A percentile compares a stretch with the other conserved stretches of the same genome.
Conservation (phyloP, 306 rosid genomes). For the Cicer pinnatifidum region DNA sequence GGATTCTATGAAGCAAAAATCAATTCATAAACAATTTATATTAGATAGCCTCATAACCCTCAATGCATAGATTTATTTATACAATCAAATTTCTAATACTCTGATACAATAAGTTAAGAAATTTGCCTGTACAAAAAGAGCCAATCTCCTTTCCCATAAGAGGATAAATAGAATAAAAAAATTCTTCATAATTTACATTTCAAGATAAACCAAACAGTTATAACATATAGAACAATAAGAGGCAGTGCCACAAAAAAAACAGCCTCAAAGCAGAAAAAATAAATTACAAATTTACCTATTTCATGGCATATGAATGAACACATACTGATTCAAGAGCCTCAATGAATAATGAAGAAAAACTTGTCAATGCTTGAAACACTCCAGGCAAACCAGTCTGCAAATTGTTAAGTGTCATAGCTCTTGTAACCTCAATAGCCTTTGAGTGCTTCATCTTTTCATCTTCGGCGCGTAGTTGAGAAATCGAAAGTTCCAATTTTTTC, state of each 20-base stretch:
- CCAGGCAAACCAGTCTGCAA: slow-evolving; percentile 99
- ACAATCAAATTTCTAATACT: slow-evolving; percentile 41
- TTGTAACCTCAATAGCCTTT: slow-evolving; percentile 86
- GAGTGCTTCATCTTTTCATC: slow-evolving; percentile 88
- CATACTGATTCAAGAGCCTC: slow-evolving; percentile 86
- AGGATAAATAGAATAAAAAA: slow-evolving; percentile 50
- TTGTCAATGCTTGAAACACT: slow-evolving; percentile 86
- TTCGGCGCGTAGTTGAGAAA: slow-evolving; percentile 81
- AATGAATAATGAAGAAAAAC: slow-evolving; percentile 79
- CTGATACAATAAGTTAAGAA: slow-evolving; percentile 54
- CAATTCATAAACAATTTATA: no score
- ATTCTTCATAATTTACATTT: slow-evolving; percentile 67
- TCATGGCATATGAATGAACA: slow-evolving; percentile 66
- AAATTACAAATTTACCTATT: slow-evolving; percentile 47
- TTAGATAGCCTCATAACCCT: no score
- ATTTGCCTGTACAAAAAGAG: slow-evolving; percentile 54
- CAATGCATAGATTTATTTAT: slow-evolving; percentile 42
- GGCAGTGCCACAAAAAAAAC: slow-evolving; percentile 41
- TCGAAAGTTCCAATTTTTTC: slow-evolving; percentile 75
- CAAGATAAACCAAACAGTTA: slow-evolving; percentile 40
- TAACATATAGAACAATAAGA: slow-evolving; percentile 27
- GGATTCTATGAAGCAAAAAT: no score
- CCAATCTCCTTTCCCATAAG: slow-evolving; percentile 45
- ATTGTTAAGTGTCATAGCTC: slow-evolving; percentile 93
- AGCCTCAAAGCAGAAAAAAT: slow-evolving; percentile 42